These are phyloP conservation scores for Cyclotella kingstonii DNA, from an alignment of 108 stramenopile species.

Conservation along the genomic window DNA sequence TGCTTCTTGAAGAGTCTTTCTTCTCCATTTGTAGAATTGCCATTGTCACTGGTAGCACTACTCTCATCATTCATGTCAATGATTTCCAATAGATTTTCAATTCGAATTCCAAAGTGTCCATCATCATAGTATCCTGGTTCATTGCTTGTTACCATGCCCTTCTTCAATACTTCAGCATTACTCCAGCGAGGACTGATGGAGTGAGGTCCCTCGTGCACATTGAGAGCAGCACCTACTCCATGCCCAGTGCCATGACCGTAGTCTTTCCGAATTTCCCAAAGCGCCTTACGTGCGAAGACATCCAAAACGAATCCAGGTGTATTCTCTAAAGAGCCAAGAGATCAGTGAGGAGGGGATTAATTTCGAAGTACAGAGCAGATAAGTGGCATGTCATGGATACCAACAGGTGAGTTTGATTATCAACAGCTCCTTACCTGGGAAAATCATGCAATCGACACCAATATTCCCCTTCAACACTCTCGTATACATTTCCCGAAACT, in stretches of 20 bases:
- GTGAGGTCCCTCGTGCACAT: conserved; percentile 97
- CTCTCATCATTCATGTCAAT: conserved; percentile 43
- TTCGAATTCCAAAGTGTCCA: conserved; percentile 94
- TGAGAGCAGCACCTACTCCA: conserved; percentile 95
- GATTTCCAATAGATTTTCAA: conserved; percentile 88
- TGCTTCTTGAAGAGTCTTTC: conserved; percentile 29
- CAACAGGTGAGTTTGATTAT: not conserved
- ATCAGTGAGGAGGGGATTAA: not conserved
- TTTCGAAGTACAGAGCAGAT: not conserved
- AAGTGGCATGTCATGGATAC: not conserved
- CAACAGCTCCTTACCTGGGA: conserved; percentile 54
- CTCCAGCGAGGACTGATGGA: conserved; percentile 66
- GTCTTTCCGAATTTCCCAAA: conserved; percentile 93
- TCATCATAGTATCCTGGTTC: conserved; percentile 98
- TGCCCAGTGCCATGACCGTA: conserved; percentile 98
- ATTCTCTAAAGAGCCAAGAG: conserved; percentile 45
- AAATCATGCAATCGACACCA: conserved; percentile 84
- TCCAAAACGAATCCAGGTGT: conserved; percentile 93
- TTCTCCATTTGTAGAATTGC: conserved; percentile 34
- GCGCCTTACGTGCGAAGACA: conserved; percentile 84
- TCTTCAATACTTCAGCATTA: conserved; percentile 75
- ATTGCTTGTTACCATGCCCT: conserved; percentile 96
- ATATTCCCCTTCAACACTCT: conserved; percentile 96
- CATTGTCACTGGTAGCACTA: conserved; percentile 25
- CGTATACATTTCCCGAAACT: conserved; percentile 84